These are phyloP conservation scores for Alternaria tenuissima DNA, from an alignment of 2,329 filamentous ascomycete species.

Conservation along the genomic window DNA sequence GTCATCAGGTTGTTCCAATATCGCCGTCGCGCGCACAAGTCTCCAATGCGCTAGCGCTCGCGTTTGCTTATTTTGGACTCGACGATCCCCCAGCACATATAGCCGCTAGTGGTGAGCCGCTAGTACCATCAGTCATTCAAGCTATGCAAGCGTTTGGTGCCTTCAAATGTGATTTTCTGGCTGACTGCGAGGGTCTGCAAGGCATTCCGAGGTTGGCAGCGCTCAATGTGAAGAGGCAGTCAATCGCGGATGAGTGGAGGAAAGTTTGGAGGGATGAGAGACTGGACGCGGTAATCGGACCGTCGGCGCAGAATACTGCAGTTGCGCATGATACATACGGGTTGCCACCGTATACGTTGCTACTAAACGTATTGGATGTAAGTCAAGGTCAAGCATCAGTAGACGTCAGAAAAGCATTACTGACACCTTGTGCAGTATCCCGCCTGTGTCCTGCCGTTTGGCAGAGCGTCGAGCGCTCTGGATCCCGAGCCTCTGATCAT, in stretches of 20 bases:
- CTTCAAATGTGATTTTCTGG: not conserved
- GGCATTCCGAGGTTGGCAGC: conserved; percentile 6
- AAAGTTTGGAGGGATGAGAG: conserved; percentile 8
- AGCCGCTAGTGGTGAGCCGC: conserved; percentile 3
- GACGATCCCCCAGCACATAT: not conserved
- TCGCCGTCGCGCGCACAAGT: conserved; percentile 1
- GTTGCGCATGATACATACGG: conserved; percentile 14
- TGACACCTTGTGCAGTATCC: conserved; percentile 9
- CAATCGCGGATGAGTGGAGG: conserved; percentile 7
- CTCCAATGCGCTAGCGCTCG: conserved; percentile 1
- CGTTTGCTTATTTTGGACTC: conserved; percentile 8
- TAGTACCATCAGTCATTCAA: conserved; percentile 6
- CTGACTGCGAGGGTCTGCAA: not conserved
- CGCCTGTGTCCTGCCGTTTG: conserved; percentile 10
- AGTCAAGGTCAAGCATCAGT: not conserved
- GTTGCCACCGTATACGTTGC: conserved; percentile 12
- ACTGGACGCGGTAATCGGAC: conserved; percentile 9
- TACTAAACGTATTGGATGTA: conserved; percentile 13
- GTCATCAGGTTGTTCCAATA: conserved; percentile 6
- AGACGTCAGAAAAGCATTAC: not conserved
- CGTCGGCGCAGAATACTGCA: conserved; percentile 9
- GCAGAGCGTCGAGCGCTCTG: conserved; percentile 7
- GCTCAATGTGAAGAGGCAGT: conserved; percentile 10
- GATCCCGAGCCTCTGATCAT: conserved; percentile 5
- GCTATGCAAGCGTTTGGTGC: not conserved